These are phyloP conservation scores for Tolypocladium ovalisporum DNA, from an alignment of 2,329 filamentous ascomycete species.

Conservation along the genomic window DNA sequence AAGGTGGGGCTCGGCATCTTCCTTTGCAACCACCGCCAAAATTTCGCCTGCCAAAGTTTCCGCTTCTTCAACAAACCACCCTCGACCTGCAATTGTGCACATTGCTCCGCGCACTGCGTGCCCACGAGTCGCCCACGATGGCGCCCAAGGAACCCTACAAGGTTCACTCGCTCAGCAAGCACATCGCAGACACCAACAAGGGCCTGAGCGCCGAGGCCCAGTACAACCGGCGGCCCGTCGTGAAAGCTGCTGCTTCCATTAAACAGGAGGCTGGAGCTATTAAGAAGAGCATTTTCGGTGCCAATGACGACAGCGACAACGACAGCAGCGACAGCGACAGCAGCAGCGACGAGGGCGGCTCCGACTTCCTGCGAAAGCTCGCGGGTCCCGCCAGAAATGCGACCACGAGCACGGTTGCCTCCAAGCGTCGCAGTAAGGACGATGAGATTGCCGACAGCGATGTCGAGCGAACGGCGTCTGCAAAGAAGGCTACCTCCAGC, in stretches of 20 bases:
- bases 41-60: conserved; percentile 6
- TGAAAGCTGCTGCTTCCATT: conserved; percentile 12
- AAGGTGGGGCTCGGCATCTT: conserved; percentile 1
- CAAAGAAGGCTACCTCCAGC: conserved; percentile 3
- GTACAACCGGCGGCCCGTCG: conserved; percentile 17
- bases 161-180: conserved; percentile 25
- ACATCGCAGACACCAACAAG: conserved; percentile 26
- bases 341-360: conserved; percentile 19
- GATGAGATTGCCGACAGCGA: conserved; percentile 33
- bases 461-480: conserved; percentile 19
- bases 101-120: conserved; percentile 6
- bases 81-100: conserved; percentile 10
- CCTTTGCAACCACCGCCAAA: conserved; percentile 1
- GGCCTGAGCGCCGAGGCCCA: conserved; percentile 20
- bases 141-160: conserved; percentile 24
- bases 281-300: conserved; percentile 17
- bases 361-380: conserved; percentile 22
- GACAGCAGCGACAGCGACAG: conserved; percentile 22
- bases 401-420: conserved; percentile 4
- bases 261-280: conserved; percentile 17
- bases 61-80: conserved; percentile 4
- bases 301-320: conserved; percentile 16
- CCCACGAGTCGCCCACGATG: conserved; percentile 16
- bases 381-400: conserved; percentile 6
- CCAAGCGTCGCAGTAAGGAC: conserved; percentile 19